Conservation (phyloP, 139 green algal genomes). For the Chlorella sp. region DNA sequence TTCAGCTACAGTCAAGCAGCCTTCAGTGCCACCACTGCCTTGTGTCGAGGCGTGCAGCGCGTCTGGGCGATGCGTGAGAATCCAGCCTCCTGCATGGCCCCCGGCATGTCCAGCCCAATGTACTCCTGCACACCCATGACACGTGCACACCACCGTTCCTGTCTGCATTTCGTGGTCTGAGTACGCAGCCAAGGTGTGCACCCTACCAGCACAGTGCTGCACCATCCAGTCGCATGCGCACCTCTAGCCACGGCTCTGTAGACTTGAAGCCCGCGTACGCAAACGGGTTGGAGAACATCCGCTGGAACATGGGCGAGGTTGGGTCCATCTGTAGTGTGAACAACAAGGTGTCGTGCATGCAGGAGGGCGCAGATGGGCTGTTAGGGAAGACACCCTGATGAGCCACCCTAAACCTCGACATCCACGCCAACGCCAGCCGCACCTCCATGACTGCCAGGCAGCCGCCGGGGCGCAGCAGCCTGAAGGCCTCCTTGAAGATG, state of each 20-base stretch:
- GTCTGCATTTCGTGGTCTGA: too few relatives aligned
- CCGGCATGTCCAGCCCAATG: slow-evolving; percentile 49
- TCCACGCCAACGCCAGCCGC: too few relatives aligned
- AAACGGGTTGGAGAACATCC: slow-evolving; percentile 64
- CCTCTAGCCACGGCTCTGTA: slow-evolving; percentile 68
- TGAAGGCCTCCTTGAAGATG: slow-evolving; percentile 59
- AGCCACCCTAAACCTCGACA: too few relatives aligned
- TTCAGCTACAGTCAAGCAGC: too few relatives aligned
- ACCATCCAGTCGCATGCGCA: not conserved
- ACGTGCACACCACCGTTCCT: too few relatives aligned
- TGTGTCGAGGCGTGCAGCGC: slow-evolving; percentile 51
- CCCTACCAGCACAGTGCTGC: not conserved
- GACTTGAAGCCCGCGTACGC: slow-evolving; percentile 70
- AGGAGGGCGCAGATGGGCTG: not conserved
- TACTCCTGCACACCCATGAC: slow-evolving; percentile 40
- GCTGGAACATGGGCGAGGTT: slow-evolving; percentile 38
- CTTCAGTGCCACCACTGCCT: slow-evolving; percentile 55
- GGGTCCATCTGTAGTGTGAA: slow-evolving; percentile 67
- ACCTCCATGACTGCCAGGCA: slow-evolving; percentile 24
- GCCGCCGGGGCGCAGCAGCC: slow-evolving; percentile 53
- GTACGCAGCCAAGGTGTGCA: not conserved
- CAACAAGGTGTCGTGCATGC: not conserved
- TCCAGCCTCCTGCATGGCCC: slow-evolving; percentile 29
- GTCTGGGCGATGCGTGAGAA: slow-evolving; percentile 28
- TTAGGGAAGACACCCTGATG: too few relatives aligned